Conservation (phyloP, 805 yeast species). For the Phaffomyces opuntiae region DNA sequence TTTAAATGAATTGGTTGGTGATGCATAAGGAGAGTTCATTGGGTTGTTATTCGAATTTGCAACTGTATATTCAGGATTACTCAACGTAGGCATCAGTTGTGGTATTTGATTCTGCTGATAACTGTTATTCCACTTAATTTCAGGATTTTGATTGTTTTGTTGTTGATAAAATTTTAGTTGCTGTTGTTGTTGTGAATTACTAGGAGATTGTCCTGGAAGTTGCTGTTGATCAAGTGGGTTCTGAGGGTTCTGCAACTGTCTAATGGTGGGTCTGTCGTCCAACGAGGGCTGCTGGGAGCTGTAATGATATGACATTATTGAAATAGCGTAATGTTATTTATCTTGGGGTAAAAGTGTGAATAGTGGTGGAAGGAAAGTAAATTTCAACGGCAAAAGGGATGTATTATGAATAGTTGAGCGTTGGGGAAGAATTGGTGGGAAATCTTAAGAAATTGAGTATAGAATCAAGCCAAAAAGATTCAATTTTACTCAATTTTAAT, state of each 20-base stretch:
- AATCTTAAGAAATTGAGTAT: no score
- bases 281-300: constrained; percentile 19
- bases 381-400: no score
- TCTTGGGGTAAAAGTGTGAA: no score
- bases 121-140: constrained; percentile 19
- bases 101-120: constrained; percentile 17
- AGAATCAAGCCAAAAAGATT: no score
- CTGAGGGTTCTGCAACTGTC: constrained; percentile 1
- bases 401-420: no score
- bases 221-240: background rate
- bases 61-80: constrained; percentile 3
- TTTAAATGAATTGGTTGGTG: constrained; percentile 23
- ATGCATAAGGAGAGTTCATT: constrained; percentile 19
- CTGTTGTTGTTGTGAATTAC: constrained; percentile 4
- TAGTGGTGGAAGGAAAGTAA: no score
- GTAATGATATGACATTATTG: constrained; percentile 19
- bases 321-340: background rate
- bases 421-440: no score
- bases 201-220: background rate
- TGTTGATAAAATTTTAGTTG: background rate
- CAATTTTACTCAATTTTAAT: no score
- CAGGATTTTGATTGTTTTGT: constrained; percentile 6
- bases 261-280: constrained; percentile 9
- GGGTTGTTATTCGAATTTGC: background rate
- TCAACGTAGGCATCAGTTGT: constrained; percentile 15